Percentiles rank a stretch among this genome's conserved stretches.
Conservation (phyloP, 495 filamentous ascomycete genomes). For the Astrothelium macrocarpum region DNA sequence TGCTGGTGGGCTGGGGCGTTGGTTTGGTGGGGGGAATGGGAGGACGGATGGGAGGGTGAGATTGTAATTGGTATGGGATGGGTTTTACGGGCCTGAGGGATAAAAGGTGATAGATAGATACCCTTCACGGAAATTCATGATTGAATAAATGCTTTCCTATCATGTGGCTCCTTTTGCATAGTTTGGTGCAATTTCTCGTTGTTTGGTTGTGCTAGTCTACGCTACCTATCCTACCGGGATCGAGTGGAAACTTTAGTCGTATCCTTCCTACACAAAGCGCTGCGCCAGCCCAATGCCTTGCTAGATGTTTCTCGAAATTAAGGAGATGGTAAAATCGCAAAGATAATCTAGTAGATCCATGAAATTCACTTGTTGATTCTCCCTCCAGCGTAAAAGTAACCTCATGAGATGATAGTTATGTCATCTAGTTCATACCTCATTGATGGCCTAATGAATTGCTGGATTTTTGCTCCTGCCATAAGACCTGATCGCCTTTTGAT, state of each 20-base stretch:
- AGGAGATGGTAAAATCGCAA: not conserved
- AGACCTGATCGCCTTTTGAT: not conserved
- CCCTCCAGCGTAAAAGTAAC: not conserved
- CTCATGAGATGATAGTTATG: not conserved
- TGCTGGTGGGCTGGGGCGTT: slow-evolving; percentile 35
- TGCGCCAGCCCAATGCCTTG: slow-evolving; percentile 7
- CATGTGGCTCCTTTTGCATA: too few relatives aligned
- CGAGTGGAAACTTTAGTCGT: not conserved
- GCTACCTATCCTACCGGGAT: not conserved
- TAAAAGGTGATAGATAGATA: not conserved
- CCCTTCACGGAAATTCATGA: not conserved
- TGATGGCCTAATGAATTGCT: not conserved
- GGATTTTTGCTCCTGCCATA: not conserved
- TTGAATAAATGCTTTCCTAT: not conserved
- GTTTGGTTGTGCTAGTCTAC: not conserved
- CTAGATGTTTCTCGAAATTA: not conserved
- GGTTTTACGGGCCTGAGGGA: not conserved
- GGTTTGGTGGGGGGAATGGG: slow-evolving; percentile 45
- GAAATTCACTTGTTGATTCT: not conserved
- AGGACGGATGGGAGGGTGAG: slow-evolving; percentile 40
- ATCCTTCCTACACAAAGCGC: not conserved
- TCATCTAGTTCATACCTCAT: not conserved
- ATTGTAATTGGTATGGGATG: slow-evolving; percentile 13
- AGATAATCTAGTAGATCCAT: not conserved
- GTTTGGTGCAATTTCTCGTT: not conserved